Evolutionary conservation across 23 red algal species (phyloP).

Genomic region (Pyropia haitanensis): DNA sequence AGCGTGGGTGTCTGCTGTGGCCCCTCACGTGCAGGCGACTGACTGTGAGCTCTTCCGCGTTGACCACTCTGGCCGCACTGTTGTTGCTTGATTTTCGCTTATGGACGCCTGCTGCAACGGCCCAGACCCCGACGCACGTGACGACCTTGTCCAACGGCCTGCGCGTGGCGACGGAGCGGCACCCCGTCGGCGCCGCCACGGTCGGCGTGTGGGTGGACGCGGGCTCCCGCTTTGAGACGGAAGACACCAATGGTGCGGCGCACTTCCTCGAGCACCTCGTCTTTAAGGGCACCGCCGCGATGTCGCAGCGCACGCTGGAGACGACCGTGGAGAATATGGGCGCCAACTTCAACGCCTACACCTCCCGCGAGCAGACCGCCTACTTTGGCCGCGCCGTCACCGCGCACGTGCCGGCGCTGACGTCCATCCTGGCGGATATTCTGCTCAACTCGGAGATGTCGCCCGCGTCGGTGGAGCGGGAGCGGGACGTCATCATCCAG

Average conservation of each 20-base stretch:
- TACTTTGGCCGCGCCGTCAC: constrained; percentile 88
- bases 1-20: too few relatives aligned
- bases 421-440: constrained; percentile 85
- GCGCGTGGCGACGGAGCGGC: constrained; percentile 81
- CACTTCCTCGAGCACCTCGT: constrained; percentile 99
- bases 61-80: too few relatives aligned
- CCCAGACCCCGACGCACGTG: constrained; percentile 63
- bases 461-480: constrained; percentile 81
- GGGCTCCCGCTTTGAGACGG: constrained; percentile 87
- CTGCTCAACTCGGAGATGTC: constrained; percentile 83
- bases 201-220: constrained; percentile 96
- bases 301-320: constrained; percentile 76
- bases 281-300: constrained; percentile 91
- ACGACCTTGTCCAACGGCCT: constrained; percentile 79
- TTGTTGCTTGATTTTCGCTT: too few relatives aligned
- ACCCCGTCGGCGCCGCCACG: constrained; percentile 58
- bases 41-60: too few relatives aligned
- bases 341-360: constrained; percentile 98
- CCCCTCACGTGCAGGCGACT: too few relatives aligned
- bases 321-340: constrained; percentile 89
- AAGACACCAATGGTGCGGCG: constrained; percentile 80
- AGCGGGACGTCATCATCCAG: constrained; percentile 87
- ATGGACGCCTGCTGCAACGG: neutral
- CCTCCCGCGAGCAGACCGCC: constrained; percentile 94
- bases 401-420: constrained; percentile 59